Conservation (phyloP, 2,329 filamentous ascomycete species). For the Monosporascus sp. region DNA sequence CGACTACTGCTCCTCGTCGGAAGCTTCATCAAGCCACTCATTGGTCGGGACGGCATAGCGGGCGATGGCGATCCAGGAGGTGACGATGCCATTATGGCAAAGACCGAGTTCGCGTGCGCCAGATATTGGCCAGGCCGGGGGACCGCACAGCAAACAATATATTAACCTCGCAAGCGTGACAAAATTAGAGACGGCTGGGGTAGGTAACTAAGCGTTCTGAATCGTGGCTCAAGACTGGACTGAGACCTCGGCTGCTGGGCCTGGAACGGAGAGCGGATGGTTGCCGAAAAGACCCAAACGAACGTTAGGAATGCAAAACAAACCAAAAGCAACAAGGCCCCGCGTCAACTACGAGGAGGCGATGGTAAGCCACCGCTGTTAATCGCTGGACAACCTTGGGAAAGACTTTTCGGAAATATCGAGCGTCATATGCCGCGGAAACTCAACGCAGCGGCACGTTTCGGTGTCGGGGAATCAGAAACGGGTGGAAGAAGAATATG, state of each 20-base stretch:
- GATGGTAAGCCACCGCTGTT: not conserved
- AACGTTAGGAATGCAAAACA: constrained; percentile 13
- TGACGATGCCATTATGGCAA: constrained; percentile 56
- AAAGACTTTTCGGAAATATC: constrained; percentile 8
- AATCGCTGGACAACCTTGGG: constrained; percentile 1
- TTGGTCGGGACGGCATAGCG: constrained; percentile 58
- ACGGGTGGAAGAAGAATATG: too few species aligned
- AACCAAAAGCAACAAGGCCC: constrained; percentile 6
- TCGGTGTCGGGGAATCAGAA: constrained; percentile 1
- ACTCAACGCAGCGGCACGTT: not conserved
- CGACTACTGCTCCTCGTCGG: constrained; percentile 73
- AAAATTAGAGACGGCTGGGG: not conserved
- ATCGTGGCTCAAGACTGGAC: not conserved
- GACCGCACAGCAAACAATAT: not conserved
- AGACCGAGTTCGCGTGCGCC: constrained; percentile 19
- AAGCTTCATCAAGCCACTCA: constrained; percentile 76
- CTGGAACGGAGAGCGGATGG: not conserved
- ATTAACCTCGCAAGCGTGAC: not conserved
- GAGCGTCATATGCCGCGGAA: constrained; percentile 21
- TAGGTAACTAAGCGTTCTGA: not conserved
- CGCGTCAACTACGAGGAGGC: not conserved
- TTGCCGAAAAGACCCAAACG: not conserved
- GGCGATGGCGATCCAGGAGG: constrained; percentile 62
- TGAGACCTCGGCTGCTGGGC: not conserved
- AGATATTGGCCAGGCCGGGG: constrained; percentile 1